Evolutionary conservation across 2,329 filamentous ascomycete genomes (phyloP).

Genomic region (Knoxdaviesia proteae): DNA sequence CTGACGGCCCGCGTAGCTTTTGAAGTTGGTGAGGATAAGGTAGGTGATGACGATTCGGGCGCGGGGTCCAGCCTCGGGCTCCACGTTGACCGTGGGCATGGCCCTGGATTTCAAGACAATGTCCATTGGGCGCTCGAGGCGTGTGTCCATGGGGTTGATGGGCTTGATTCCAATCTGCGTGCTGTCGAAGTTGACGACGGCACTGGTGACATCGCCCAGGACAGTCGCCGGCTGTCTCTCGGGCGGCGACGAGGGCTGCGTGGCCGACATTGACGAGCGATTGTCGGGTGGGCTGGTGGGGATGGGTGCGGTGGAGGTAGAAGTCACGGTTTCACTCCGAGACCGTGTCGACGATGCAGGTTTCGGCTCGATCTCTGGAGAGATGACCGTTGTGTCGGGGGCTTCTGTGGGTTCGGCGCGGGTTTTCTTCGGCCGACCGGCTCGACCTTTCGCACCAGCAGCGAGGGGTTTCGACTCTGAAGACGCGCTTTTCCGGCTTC

Average conservation of each 20-base stretch:
- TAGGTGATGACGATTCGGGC: conserved; percentile 83
- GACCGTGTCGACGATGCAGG: conserved; percentile 9
- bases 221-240: conserved; percentile 20
- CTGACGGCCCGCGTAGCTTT: conserved; percentile 90
- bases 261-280: too few species aligned
- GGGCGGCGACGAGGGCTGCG: too few species aligned
- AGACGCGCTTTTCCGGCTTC: too few species aligned
- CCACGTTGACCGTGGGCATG: conserved; percentile 42
- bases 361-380: conserved; percentile 10
- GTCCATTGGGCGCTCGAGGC: conserved; percentile 79
- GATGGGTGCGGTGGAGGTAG: too few species aligned
- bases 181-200: conserved; percentile 30
- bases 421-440: conserved; percentile 20
- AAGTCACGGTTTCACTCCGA: too few species aligned
- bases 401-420: conserved; percentile 17
- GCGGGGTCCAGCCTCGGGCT: conserved; percentile 51
- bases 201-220: conserved; percentile 52
- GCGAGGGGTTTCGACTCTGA: too few species aligned
- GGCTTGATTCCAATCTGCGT: conserved; percentile 29
- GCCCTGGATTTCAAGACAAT: conserved; percentile 77
- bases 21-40: conserved; percentile 87
- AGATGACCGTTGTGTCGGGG: conserved; percentile 14
- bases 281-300: too few species aligned
- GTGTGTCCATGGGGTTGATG: conserved; percentile 54
- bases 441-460: conserved; percentile 6